Evolutionary conservation across 192 early-diverging fungal genomes (phyloP), one percentile per base, ranked within the genome.

Genomic region (Entophlyctis helioformis): DNA sequence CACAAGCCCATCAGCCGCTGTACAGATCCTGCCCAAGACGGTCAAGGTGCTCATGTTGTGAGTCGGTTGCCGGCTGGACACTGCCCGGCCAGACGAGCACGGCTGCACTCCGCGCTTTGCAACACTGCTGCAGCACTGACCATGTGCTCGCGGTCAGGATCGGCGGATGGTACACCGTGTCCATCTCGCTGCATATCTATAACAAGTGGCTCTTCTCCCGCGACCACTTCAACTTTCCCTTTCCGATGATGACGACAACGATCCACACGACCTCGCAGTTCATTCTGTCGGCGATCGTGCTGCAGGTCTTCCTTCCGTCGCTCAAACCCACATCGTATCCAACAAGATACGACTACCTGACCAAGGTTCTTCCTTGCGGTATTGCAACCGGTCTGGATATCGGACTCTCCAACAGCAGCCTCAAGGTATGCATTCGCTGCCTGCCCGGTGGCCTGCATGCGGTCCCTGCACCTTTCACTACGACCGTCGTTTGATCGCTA

Each of bases 131-230:
- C n/a, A n/a, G n/a, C n/a, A n/a, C n/a, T n/a, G n/a, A n/a, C n/a
- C n/a, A n/a, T n/a, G n/a, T n/a, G n/a, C n/a, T n/a, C n/a, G n/a
- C n/a, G n/a, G n/a, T n/a, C n/a, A 63, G 61, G 29, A 58, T 65
- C n/a, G 11, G 51, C 7, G 15, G 42, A 0, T 91, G 87, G 87
- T 91, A 85, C 57, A 67, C 72, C 19, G 82, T 77, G 20, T 79
- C 92, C 1, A 77, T 87, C 0, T 50, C 74, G 7, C 65, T 96
- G 22, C 82, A 82, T 1, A 69, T 91, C 2, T 96, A 90, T 64
- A 96, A 96, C 77, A 90, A 86, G 45, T 96, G 88, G 88, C 69
- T 96, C 47, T 91, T 96, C 67, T 83, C 86, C 23, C 55, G 70
- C 24, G 67, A 76, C 0, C 75, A 87, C 52, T 73, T 85, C 47